A percentile compares a stretch with the other conserved stretches of the same genome.
These are phyloP conservation scores for Colletotrichum phormii DNA, from an alignment of 2,329 filamentous ascomycete species.

Conservation along the genomic window DNA sequence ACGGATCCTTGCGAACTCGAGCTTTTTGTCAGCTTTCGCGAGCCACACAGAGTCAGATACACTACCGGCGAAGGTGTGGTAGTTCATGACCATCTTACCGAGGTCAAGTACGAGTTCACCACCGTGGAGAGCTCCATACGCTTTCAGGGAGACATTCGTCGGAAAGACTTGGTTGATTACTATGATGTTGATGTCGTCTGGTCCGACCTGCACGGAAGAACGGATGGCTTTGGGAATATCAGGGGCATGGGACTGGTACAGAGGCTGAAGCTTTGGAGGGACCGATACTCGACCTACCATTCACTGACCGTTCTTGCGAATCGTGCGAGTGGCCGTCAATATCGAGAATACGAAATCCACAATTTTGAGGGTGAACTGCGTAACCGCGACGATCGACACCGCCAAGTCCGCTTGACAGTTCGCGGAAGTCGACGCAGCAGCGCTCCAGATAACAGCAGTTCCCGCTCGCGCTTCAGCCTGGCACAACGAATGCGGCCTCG, in stretches of 20 bases:
- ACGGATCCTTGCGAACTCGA: conserved; percentile 62
- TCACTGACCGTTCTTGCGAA: conserved; percentile 61
- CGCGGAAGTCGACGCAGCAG: conserved; percentile 54
- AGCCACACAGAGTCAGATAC: conserved; percentile 61
- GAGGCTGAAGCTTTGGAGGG: conserved; percentile 64
- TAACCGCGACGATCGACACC: conserved; percentile 58
- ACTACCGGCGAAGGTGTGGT: conserved; percentile 58
- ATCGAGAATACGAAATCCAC: conserved; percentile 61
- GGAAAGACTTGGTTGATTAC: conserved; percentile 61
- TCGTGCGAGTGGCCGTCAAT: conserved; percentile 54
- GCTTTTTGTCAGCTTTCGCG: conserved; percentile 59
- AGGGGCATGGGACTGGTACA: conserved; percentile 64
- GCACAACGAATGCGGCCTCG: conserved; percentile 55
- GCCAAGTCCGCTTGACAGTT: conserved; percentile 57
- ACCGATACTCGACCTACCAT: conserved; percentile 59
- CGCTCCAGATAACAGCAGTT: conserved; percentile 50
- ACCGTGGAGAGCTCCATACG: conserved; percentile 58
- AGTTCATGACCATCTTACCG: conserved; percentile 60
- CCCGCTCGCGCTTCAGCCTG: conserved; percentile 55
- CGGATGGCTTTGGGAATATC: conserved; percentile 62
- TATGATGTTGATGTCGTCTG: conserved; percentile 65
- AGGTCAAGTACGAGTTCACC: conserved; percentile 64
- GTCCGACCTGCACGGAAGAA: conserved; percentile 62
- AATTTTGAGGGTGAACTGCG: conserved; percentile 60
- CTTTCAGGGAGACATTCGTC: conserved; percentile 62